phyloP scores from a whole-genome alignment of 768 basidiomycete species.

The Panaeolus papilionaceus region DNA sequence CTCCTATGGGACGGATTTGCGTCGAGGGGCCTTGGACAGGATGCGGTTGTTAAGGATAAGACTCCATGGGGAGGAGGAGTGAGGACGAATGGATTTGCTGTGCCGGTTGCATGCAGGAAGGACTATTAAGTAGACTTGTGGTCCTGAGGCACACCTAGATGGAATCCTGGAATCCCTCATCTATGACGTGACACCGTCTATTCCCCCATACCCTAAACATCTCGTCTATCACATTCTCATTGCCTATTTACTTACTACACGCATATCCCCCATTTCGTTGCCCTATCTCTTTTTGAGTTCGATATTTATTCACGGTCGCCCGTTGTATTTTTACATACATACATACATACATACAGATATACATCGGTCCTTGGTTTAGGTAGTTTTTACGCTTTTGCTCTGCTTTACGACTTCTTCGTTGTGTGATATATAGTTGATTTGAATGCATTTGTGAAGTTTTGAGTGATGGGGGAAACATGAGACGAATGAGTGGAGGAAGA shows the following conservation, averaged over 20 bases:
- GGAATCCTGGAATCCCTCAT: not conserved
- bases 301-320: not conserved
- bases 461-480: too few species aligned
- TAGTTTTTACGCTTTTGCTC: not conserved
- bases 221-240: too few species aligned
- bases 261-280: too few species aligned
- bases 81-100: constrained; percentile 60
- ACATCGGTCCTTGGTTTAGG: not conserved
- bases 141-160: not conserved
- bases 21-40: constrained; percentile 77
- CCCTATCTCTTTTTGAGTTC: too few species aligned
- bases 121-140: not conserved
- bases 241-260: too few species aligned
- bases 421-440: constrained; percentile 5
- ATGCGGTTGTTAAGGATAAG: constrained; percentile 74
- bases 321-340: not conserved
- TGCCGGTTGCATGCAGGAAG: constrained; percentile 19
- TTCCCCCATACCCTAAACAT: too few species aligned
- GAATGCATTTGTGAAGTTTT: not conserved
- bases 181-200: not conserved
- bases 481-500: not conserved
- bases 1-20: constrained; percentile 87
- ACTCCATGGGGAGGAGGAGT: constrained; percentile 96
- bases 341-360: not conserved
- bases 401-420: not conserved